phyloP scores from a whole-genome alignment of 192 early-diverging fungal species.

The Chytriomyces hyalinus region DNA sequence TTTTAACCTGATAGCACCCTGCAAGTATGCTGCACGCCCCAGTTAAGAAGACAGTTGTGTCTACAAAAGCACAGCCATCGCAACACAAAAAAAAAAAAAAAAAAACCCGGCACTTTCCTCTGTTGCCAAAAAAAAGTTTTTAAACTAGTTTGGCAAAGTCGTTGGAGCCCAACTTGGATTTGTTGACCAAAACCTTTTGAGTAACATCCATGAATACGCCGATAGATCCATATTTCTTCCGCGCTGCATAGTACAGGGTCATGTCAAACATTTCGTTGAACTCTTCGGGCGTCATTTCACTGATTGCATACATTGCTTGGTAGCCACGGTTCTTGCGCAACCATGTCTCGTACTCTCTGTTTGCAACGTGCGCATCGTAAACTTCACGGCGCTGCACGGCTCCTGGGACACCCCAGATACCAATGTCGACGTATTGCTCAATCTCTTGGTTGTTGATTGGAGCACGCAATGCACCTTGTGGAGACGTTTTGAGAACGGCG shows the following conservation, averaged over 20 bases:
- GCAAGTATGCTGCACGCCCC: no score
- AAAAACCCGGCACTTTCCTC: no score
- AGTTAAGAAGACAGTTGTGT: no score
- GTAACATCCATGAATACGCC: constrained; percentile 41
- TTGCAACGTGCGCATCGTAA: constrained; percentile 36
- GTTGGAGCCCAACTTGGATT: constrained; percentile 8
- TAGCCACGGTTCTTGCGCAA: constrained; percentile 35
- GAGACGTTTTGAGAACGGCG: constrained; percentile 36
- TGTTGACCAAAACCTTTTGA: constrained; percentile 37
- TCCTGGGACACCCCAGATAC: constrained; percentile 48
- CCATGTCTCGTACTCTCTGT: constrained; percentile 39
- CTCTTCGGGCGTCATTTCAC: constrained; percentile 36
- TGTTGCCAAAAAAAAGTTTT: background rate
- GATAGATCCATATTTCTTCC: constrained; percentile 39
- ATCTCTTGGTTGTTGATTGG: constrained; percentile 24
- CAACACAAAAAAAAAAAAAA: no score
- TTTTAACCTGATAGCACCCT: no score
- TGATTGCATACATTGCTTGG: constrained; percentile 49
- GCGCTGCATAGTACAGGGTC: constrained; percentile 40
- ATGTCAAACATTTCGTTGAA: constrained; percentile 54
- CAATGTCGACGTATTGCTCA: constrained; percentile 50
- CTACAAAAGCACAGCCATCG: no score
- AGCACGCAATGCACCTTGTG: constrained; percentile 35
- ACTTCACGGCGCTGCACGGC: constrained; percentile 26
- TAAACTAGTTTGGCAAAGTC: constrained; percentile 23